These are phyloP conservation scores for Fusarium burgessii DNA, from an alignment of 2,329 filamentous ascomycete species.

Conservation along the genomic window DNA sequence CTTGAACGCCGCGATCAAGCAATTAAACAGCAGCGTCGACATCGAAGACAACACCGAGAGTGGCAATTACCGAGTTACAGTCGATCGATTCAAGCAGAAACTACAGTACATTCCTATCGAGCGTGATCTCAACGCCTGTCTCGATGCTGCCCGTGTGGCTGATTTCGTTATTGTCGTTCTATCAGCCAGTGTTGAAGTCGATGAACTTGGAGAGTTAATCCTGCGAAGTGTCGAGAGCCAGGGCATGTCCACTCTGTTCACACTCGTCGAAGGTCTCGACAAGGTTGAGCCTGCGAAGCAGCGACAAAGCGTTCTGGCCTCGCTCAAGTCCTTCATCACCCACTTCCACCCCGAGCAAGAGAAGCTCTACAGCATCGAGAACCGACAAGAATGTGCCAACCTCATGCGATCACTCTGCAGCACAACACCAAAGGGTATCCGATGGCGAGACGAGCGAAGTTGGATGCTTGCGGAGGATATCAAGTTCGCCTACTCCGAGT, in stretches of 20 bases:
- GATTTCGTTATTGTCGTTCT: slow-evolving; percentile 92
- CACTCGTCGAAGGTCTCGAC: slow-evolving; percentile 83
- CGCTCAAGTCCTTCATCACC: slow-evolving; percentile 90
- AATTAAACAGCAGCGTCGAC: slow-evolving; percentile 83
- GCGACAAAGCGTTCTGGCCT: slow-evolving; percentile 79
- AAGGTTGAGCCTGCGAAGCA: slow-evolving; percentile 84
- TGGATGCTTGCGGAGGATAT: slow-evolving; percentile 94
- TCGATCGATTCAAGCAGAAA: slow-evolving; percentile 96
- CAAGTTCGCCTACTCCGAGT: slow-evolving; percentile 72
- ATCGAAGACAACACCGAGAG: slow-evolving; percentile 74
- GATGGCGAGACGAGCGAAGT: slow-evolving; percentile 93
- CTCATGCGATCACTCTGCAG: slow-evolving; percentile 91
- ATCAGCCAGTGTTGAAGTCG: slow-evolving; percentile 85
- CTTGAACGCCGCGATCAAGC: slow-evolving; percentile 72
- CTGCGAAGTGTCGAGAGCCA: slow-evolving; percentile 91
- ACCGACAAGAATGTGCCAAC: slow-evolving; percentile 89
- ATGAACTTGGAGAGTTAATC: slow-evolving; percentile 85
- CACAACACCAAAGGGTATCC: slow-evolving; percentile 90
- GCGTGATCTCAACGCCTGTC: slow-evolving; percentile 78
- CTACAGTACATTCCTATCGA: slow-evolving; percentile 84
- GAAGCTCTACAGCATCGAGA: slow-evolving; percentile 90
- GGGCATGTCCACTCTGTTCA: slow-evolving; percentile 92
- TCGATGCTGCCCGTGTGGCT: slow-evolving; percentile 88
- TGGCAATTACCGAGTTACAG: slow-evolving; percentile 71
- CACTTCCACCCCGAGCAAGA: slow-evolving; percentile 95